These are phyloP conservation scores for Lachnellula occidentalis DNA, from an alignment of 2,329 filamentous ascomycete genomes.

Conservation along the genomic window DNA sequence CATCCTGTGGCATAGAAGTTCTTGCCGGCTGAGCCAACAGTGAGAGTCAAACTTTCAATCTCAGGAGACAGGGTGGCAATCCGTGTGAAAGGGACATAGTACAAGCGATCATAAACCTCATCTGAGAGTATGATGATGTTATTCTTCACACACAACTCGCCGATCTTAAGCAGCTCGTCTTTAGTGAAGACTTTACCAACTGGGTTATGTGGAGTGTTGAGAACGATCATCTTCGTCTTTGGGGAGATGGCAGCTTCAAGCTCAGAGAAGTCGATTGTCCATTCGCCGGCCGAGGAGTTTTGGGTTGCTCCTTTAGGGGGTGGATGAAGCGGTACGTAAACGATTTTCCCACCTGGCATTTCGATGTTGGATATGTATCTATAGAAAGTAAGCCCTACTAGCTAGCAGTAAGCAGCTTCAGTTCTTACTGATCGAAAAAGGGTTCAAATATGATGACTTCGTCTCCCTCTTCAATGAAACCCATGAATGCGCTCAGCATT, in stretches of 20 bases:
- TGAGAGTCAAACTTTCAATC: conserved; percentile 80
- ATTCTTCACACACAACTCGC: conserved; percentile 83
- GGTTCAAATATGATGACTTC: conserved; percentile 98
- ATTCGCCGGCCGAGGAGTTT: conserved; percentile 81
- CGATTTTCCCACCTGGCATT: conserved; percentile 92
- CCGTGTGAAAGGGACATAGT: conserved; percentile 91
- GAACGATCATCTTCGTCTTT: conserved; percentile 92
- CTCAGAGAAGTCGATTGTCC: conserved; percentile 79
- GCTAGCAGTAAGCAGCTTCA: not conserved
- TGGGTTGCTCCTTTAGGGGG: conserved; percentile 71
- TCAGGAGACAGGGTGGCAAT: conserved; percentile 88
- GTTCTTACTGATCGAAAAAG: conserved; percentile 84
- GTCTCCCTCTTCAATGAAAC: conserved; percentile 86
- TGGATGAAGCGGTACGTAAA: conserved; percentile 92
- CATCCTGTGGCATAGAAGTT: conserved; percentile 98
- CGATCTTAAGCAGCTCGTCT: conserved; percentile 78
- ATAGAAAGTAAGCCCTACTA: conserved; percentile 7
- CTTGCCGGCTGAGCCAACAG: conserved; percentile 93
- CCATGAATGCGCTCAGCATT: conserved; percentile 98
- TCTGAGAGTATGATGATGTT: conserved; percentile 90
- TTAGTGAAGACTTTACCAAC: conserved; percentile 92
- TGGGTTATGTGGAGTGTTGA: conserved; percentile 85
- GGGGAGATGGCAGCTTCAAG: conserved; percentile 76
- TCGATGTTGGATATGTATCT: conserved; percentile 96
- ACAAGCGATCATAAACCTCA: conserved; percentile 91